Evolutionary conservation across 1,139 yeast genomes (phyloP).

Genomic region (Entelexis paramagnoliae): DNA sequence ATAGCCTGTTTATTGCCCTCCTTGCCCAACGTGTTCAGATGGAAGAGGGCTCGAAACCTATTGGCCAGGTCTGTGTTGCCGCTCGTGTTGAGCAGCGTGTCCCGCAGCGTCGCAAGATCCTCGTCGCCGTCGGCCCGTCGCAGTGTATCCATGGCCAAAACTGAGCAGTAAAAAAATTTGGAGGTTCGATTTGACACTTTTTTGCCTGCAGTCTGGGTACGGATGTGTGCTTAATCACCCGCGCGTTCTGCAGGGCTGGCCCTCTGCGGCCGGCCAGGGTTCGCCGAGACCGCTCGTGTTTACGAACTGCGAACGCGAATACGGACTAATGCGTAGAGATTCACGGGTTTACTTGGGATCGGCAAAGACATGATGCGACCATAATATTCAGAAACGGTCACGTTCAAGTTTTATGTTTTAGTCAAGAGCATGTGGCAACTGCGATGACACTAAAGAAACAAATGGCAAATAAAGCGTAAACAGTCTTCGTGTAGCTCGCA

Average conservation of each 20-base stretch:
- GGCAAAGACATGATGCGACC: no score
- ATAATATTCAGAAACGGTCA: no score
- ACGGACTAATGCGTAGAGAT: no score
- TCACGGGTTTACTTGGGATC: no score
- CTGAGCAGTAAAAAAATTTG: neutral
- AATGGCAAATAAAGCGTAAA: no score
- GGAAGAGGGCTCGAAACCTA: conserved; percentile 88
- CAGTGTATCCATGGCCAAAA: conserved; percentile 30
- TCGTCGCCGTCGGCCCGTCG: conserved; percentile 32
- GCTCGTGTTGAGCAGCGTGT: conserved; percentile 28
- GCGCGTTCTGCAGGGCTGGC: neutral
- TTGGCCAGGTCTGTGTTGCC: conserved; percentile 69
- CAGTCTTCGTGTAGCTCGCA: no score
- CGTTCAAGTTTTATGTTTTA: no score
- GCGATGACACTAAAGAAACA: no score
- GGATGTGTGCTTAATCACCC: conserved; percentile 1
- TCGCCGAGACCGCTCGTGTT: no score
- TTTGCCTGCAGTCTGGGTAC: neutral
- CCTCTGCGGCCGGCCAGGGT: neutral
- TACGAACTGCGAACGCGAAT: no score
- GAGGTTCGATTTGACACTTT: neutral
- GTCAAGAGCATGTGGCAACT: no score
- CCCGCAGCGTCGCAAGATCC: conserved; percentile 25
- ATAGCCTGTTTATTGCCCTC: conserved; percentile 59
- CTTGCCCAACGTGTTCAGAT: conserved; percentile 71